phyloP scores from a whole-genome alignment of 768 basidiomycete species.

The Russula sp. region DNA sequence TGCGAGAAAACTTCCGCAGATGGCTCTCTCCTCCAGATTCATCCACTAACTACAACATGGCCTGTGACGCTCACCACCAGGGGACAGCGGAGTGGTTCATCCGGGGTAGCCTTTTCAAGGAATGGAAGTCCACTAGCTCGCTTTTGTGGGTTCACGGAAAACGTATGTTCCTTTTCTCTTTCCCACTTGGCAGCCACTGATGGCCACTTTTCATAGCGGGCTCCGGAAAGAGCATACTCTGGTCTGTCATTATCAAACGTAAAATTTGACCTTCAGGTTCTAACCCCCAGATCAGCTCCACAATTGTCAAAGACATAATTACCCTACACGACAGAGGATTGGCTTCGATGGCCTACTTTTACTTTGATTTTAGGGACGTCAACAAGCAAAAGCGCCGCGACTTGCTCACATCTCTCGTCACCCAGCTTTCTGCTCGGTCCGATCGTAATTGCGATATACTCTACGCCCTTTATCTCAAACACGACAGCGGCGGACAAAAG shows the following conservation, averaged over 20 bases:
- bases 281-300: not conserved
- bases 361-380: not conserved
- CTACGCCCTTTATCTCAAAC: not conserved
- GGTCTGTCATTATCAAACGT: not conserved
- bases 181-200: not conserved
- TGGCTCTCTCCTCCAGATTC: conserved; percentile 4
- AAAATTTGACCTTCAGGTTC: not conserved
- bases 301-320: not conserved
- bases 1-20: not conserved
- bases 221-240: conserved; percentile 1
- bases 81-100: not conserved
- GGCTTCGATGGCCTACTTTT: not conserved
- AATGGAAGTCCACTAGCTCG: not conserved
- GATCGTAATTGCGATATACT: not conserved
- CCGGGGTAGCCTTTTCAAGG: not conserved
- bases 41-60: not conserved
- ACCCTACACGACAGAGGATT: not conserved
- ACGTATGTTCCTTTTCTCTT: not conserved
- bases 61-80: not conserved
- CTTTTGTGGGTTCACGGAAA: conserved; percentile 6
- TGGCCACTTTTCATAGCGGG: not conserved
- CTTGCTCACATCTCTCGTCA: not conserved
- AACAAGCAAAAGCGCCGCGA: not conserved
- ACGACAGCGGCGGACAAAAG: not conserved
- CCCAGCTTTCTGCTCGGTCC: not conserved